Conservation (phyloP, 805 yeast species). For the Yamadazyma nakazawae region DNA sequence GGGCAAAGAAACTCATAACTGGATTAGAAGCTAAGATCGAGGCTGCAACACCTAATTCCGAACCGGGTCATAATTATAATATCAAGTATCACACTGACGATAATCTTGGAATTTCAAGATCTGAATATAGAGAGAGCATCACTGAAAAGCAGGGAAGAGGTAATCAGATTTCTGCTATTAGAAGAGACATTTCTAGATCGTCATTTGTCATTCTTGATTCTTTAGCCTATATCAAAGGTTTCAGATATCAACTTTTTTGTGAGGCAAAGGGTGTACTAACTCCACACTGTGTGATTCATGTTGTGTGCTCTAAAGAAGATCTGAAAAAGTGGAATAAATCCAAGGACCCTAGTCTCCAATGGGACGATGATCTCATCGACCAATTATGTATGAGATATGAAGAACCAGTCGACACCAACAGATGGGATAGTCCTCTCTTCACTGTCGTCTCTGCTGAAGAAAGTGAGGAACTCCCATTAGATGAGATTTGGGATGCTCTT, state of each 20-base stretch:
- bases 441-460: constrained; percentile 53
- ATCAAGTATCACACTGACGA: constrained; percentile 78
- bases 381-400: constrained; percentile 84
- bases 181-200: constrained; percentile 66
- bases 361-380: constrained; percentile 64
- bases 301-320: constrained; percentile 61
- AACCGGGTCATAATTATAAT: constrained; percentile 52
- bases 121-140: constrained; percentile 64
- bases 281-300: constrained; percentile 78
- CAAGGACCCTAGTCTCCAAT: constrained; percentile 32
- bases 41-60: constrained; percentile 31
- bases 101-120: constrained; percentile 65
- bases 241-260: constrained; percentile 88
- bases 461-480: constrained; percentile 55
- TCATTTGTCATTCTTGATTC: constrained; percentile 83
- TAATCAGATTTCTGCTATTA: constrained; percentile 82
- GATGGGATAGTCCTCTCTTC: constrained; percentile 95
- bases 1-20: constrained; percentile 55
- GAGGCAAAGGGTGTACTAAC: constrained; percentile 86
- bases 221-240: constrained; percentile 88
- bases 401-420: constrained; percentile 79
- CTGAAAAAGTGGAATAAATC: constrained; percentile 61
- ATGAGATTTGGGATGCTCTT: constrained; percentile 62
- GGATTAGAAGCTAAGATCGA: constrained; percentile 48
- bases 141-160: constrained; percentile 83